Base-by-base conservation (phyloP, 768 basidiomycete genomes). In the Lactifluus subvellereus region DNA sequence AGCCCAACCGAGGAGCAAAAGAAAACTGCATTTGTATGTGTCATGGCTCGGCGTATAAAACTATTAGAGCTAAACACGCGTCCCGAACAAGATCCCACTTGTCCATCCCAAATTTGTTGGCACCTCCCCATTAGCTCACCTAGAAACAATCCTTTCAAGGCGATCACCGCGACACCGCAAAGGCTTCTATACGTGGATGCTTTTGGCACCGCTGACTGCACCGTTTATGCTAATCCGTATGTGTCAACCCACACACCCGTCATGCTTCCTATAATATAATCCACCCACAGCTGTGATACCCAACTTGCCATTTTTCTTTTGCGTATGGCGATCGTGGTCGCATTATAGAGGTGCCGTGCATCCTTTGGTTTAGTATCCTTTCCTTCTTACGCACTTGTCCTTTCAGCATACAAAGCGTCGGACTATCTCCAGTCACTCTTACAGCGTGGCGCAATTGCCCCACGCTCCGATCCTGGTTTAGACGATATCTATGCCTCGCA, bases 291-390 rank as follows among this genome's bases (percentile, higher is more conserved):
- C 90, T 30, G 71, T 92, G 49, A 83, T 92, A 73, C 91, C 90
- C 35, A 93, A 93, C 71, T 73, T 93, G 22, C 90, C 90, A 0
- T 87, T 93, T 72, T 90, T 93, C 77, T 93, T 89, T 74, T 91
- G 88, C 68, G 82, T 79, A 10, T 93, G 90, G 90, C 80, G 90
- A 49, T 85, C 88, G 48, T 93, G 89, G 89, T 87, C 85, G 45
- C 90, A 93, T 73, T 92, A 87, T 71, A 82, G 79, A 80, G 89
- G 89, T 89, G 61, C 43, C 57, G 18, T 61, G 18, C 1, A 2
- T 33, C 38, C 14, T 16, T 49, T 49, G 48, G 14, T 30, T 33
- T 33, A 47, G 38, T 27, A 51, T 47, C 18, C 27, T 13, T 48
- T 42, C 51, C 64, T 56, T 48, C 59, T 51, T 54, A 18, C 48